Percentiles rank a stretch among this genome's conserved stretches.
Conservation (phyloP, 305 asterid genomes). For the Rubia tinctorum region DNA sequence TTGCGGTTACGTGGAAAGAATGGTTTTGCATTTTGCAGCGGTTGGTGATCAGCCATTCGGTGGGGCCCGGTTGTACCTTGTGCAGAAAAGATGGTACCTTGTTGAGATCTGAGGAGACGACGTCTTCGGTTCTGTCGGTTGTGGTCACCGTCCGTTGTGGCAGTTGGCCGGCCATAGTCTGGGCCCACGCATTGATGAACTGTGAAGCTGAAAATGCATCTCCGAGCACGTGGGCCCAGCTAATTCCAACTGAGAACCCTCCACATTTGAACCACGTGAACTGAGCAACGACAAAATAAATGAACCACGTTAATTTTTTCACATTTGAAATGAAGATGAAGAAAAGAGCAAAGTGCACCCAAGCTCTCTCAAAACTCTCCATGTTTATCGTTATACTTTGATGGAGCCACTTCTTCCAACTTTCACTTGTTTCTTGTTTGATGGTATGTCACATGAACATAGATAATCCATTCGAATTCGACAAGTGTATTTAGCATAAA, state of each 20-base stretch:
- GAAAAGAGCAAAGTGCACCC: no score
- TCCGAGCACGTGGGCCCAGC: slow-evolving; percentile 78
- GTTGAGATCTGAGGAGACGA: slow-evolving; percentile 2
- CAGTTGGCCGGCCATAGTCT: slow-evolving; percentile 29
- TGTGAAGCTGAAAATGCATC: slow-evolving; percentile 62
- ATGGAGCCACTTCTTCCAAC: no score
- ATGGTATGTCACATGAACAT: no score
- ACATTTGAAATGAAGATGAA: no score
- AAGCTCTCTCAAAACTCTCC: no score
- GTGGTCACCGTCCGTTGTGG: slow-evolving; percentile 16
- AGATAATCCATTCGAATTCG: no score
- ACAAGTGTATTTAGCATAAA: no score
- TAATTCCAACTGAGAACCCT: slow-evolving; percentile 64
- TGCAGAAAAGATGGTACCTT: slow-evolving; percentile 33
- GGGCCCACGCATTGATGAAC: slow-evolving; percentile 53
- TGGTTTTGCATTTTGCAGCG: slow-evolving; percentile 37
- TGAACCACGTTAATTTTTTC: background rate
- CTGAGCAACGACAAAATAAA: slow-evolving; percentile 25
- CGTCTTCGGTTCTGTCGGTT: slow-evolving; percentile 7
- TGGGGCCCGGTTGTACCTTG: slow-evolving; percentile 29
- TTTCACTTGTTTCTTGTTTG: no score
- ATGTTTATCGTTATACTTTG: no score
- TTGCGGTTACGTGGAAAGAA: slow-evolving; percentile 37
- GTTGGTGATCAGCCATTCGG: slow-evolving; percentile 46
- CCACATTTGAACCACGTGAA: slow-evolving; percentile 75